A percentile compares a stretch with the other conserved stretches of the same genome.
Evolutionary conservation across 192 early-diverging fungal genomes (phyloP).

Genomic region (Globomyces pollinis-pini): DNA sequence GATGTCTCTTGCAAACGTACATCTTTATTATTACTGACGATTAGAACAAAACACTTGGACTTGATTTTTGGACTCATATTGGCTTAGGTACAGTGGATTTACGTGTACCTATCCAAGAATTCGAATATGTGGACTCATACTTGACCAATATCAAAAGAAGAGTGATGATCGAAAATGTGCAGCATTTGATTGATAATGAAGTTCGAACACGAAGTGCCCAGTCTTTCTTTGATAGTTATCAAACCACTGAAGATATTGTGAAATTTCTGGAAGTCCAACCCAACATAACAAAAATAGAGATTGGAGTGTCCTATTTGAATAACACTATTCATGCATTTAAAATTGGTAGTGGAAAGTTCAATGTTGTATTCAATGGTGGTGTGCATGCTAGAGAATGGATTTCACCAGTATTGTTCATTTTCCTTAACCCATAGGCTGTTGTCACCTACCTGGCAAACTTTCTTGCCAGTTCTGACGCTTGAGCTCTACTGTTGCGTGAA

Average conservation of each 20-base stretch:
- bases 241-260: too few species aligned
- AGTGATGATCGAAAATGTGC: constrained; percentile 36
- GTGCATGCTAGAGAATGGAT: constrained; percentile 62
- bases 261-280: too few species aligned
- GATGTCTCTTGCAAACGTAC: too few species aligned
- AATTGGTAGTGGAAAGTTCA: constrained; percentile 21
- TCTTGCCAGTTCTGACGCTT: constrained; percentile 14
- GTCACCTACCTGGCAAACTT: constrained; percentile 13
- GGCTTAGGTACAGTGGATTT: background rate
- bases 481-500: constrained; percentile 23
- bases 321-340: constrained; percentile 14
- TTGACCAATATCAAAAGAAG: constrained; percentile 16
- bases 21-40: too few species aligned
- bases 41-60: too few species aligned
- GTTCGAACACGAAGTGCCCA: too few species aligned
- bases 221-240: too few species aligned
- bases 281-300: too few species aligned
- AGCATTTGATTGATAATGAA: constrained; percentile 38
- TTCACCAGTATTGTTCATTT: too few species aligned
- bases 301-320: constrained; percentile 22
- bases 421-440: too few species aligned
- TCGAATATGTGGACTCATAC: background rate
- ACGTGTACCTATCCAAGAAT: background rate
- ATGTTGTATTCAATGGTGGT: constrained; percentile 31
- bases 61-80: constrained; percentile 3